Percentiles rank a stretch among this genome's conserved stretches.
Evolutionary conservation across 768 basidiomycete genomes (phyloP).

Genomic region (Boletus sp.): DNA sequence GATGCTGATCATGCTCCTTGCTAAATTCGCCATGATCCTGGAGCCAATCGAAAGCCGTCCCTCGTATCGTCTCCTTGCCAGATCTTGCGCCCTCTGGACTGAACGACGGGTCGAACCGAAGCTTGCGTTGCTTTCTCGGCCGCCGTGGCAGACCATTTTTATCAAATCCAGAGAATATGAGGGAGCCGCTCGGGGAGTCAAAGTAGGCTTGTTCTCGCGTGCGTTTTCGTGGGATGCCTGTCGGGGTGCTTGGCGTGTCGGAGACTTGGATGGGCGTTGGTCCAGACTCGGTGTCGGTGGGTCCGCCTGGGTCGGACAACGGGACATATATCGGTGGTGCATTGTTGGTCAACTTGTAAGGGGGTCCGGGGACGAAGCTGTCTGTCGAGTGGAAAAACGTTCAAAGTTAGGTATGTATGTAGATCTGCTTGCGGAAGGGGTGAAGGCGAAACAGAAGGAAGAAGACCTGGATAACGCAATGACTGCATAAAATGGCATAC

Average conservation of each 20-base stretch:
- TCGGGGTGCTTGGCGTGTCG: conserved; percentile 29
- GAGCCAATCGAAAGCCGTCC: not conserved
- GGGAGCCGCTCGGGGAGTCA: conserved; percentile 26
- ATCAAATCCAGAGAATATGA: conserved; percentile 30
- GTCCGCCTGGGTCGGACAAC: not conserved
- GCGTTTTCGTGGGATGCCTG: conserved; percentile 23
- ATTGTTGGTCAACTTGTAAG: conserved; percentile 16
- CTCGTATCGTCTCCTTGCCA: not conserved
- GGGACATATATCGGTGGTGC: not conserved
- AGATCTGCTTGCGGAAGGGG: not conserved
- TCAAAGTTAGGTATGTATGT: conserved; percentile 1
- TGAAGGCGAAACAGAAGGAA: not conserved
- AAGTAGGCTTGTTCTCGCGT: conserved; percentile 29
- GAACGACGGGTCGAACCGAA: conserved; percentile 26
- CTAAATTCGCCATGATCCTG: not conserved
- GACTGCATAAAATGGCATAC: conserved; percentile 17
- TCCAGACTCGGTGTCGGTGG: not conserved
- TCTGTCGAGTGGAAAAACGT: conserved; percentile 7
- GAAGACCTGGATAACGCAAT: not conserved
- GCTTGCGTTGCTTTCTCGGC: conserved; percentile 28
- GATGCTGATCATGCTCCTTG: not conserved
- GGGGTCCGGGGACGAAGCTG: conserved; percentile 14
- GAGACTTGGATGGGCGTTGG: not conserved
- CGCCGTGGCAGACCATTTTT: conserved; percentile 31
- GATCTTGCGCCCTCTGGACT: conserved; percentile 14